These are phyloP conservation scores for Botryobasidium botryosum DNA, from an alignment of 768 basidiomycete species.

Conservation along the genomic window DNA sequence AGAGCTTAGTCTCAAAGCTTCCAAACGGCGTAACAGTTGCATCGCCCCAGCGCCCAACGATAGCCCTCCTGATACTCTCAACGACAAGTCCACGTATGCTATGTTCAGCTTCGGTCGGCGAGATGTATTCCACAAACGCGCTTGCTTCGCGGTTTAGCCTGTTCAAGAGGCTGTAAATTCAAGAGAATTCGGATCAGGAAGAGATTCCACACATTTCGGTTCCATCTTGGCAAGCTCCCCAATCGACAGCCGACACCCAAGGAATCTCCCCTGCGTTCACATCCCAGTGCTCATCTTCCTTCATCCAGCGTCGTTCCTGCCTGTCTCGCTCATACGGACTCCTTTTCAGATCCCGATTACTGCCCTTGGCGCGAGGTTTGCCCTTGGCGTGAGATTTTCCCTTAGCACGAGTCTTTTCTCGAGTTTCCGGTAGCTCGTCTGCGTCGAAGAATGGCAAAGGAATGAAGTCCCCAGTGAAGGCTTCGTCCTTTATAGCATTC, in stretches of 20 bases:
- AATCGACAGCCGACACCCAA: slow-evolving; percentile 56
- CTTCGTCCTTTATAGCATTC: too few relatives aligned
- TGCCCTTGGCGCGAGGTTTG: too few relatives aligned
- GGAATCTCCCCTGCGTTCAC: slow-evolving; percentile 47
- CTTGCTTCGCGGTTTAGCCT: slow-evolving; percentile 80
- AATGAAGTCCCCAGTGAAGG: too few relatives aligned
- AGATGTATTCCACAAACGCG: slow-evolving; percentile 75
- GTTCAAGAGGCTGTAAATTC: not conserved
- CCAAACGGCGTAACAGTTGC: slow-evolving; percentile 79
- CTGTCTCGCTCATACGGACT: too few relatives aligned
- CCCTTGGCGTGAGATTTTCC: too few relatives aligned
- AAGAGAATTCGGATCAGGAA: not conserved
- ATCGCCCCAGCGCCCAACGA: slow-evolving; percentile 54
- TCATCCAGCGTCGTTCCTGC: too few relatives aligned
- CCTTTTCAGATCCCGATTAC: too few relatives aligned
- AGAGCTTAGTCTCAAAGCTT: slow-evolving; percentile 82
- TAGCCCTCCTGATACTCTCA: slow-evolving; percentile 44
- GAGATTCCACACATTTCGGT: slow-evolving; percentile 77
- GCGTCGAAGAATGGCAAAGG: too few relatives aligned
- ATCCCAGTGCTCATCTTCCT: too few relatives aligned
- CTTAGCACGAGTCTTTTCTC: too few relatives aligned
- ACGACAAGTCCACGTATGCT: slow-evolving; percentile 66
- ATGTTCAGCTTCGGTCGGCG: slow-evolving; percentile 71
- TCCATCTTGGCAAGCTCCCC: slow-evolving; percentile 57
- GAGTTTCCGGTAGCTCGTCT: too few relatives aligned